phyloP scores from a whole-genome alignment of 768 basidiomycete species.

The Porphyrellus cyaneotinctus region DNA sequence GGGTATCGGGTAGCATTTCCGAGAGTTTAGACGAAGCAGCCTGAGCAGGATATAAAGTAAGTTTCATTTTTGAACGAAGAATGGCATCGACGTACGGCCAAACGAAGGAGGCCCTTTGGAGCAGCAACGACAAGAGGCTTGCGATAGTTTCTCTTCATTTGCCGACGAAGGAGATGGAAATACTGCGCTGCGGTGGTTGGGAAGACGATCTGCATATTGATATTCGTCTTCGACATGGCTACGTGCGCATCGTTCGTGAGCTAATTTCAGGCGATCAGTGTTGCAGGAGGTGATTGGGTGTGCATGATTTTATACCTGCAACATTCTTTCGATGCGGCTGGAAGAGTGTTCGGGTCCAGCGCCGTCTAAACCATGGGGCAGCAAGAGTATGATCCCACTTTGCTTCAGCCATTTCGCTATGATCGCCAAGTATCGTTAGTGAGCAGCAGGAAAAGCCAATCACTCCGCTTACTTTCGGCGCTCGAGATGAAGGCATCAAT shows the following conservation, averaged over 20 bases:
- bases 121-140: conserved; percentile 83
- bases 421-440: background rate
- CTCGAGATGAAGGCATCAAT: conserved; percentile 89
- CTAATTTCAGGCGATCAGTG: conserved; percentile 34
- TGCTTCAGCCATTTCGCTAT: conserved; percentile 92
- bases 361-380: conserved; percentile 89
- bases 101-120: conserved; percentile 78
- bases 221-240: conserved; percentile 34
- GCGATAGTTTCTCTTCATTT: conserved; percentile 79
- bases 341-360: conserved; percentile 94
- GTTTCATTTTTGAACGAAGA: background rate
- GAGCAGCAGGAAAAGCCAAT: too few species aligned
- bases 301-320: conserved; percentile 57
- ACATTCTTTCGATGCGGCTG: conserved; percentile 80
- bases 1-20: conserved; percentile 56
- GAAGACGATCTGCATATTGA: conserved; percentile 83
- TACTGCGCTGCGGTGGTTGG: conserved; percentile 90
- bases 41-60: conserved; percentile 38
- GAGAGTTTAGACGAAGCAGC: conserved; percentile 65
- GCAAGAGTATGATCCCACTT: conserved; percentile 78
- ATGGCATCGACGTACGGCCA: conserved; percentile 51
- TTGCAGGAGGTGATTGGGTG: background rate
- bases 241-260: conserved; percentile 70
- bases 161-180: conserved; percentile 88
- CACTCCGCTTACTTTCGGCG: conserved; percentile 60